Evolutionary conservation across 73 alveolate species (phyloP).

Genomic region (Uronychia binucleata): DNA sequence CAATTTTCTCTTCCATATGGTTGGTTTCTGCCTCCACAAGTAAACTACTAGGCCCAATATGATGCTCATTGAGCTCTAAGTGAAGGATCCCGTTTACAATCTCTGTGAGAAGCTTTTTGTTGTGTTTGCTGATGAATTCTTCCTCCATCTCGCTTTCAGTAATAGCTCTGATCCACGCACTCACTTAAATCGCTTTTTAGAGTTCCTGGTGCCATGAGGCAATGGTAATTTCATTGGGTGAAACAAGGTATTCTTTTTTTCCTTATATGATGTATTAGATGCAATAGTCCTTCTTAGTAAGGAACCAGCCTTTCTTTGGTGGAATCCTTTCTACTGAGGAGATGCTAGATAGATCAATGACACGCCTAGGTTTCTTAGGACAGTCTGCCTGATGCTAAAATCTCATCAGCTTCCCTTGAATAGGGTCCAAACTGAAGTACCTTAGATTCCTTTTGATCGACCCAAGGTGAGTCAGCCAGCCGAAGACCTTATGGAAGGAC

Average conservation of each 20-base stretch:
- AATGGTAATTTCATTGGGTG: conserved; percentile 16
- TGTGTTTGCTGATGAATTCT: too few species aligned
- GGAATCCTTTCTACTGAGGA: conserved; percentile 17
- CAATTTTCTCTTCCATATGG: too few species aligned
- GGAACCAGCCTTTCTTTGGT: conserved; percentile 19
- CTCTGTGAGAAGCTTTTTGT: too few species aligned
- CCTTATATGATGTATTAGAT: not conserved
- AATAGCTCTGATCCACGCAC: conserved; percentile 39
- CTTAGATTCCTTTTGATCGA: conserved; percentile 22
- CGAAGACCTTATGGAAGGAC: not conserved
- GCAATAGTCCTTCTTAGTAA: conserved; percentile 4
- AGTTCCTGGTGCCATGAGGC: conserved; percentile 34
- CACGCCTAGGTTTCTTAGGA: conserved; percentile 34
- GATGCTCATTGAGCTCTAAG: too few species aligned
- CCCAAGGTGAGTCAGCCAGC: conserved; percentile 15
- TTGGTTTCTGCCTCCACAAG: too few species aligned
- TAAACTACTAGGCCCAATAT: too few species aligned
- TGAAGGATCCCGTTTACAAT: too few species aligned
- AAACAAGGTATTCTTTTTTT: not conserved
- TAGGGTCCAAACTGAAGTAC: conserved; percentile 39
- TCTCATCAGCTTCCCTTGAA: conserved; percentile 43
- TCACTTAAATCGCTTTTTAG: conserved; percentile 24
- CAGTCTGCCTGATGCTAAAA: conserved; percentile 17
- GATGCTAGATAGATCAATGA: conserved; percentile 29
- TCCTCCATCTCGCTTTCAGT: too few species aligned